Base-by-base conservation (phyloP, 768 basidiomycete species). In the Asterophora lycoperdoides region DNA sequence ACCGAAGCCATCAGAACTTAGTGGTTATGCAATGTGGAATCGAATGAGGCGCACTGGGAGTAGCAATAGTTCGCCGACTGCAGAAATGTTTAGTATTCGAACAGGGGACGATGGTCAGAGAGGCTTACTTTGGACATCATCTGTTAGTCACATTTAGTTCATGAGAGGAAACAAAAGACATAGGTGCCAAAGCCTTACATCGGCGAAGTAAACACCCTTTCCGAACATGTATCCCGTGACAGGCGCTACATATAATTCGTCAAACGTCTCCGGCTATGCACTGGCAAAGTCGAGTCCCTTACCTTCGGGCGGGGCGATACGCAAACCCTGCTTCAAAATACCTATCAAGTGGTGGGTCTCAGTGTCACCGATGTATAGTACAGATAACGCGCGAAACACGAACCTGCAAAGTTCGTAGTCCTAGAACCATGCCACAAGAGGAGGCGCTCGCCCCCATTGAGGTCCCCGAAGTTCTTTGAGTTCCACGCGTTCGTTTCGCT, bases 261-360 rank as follows among this genome's bases (percentile, higher is more conserved):
- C 14, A 52, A 33, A 29, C n/a, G 18, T 11, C 11, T 15, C n/a
- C 8, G 8, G 19, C n/a, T 42, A 17, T 1, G 14, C 9, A 8
- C 36, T 37, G 20, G 8, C 39, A 37, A 49, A 5, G 4, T 29
- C 17, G 15, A 30, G 35, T n/a, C 9, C 13, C 28, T 20, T 52
- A 76, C 75, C 78, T 70, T 84, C 81, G 8, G 81, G 81, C 32
- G 81, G 81, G 5, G 81, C 81, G 51, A 84, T 83, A 8, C 81
- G 73, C 51, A 84, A 55, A 17, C 81, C 81, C 61, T 84, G 81
- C 60, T 74, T 76, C 33, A 83, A 64, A 42, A 83, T 83, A 64
- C 78, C 76, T 74, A 44, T 10, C 5, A 19, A 28, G n/a, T 8
- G 41, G 11, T 29, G 29, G 29, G 29, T n/a, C n/a, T 26, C 17